These are phyloP conservation scores for Aureobasidium sp. DNA, from an alignment of 2,329 filamentous ascomycete species.

Conservation along the genomic window DNA sequence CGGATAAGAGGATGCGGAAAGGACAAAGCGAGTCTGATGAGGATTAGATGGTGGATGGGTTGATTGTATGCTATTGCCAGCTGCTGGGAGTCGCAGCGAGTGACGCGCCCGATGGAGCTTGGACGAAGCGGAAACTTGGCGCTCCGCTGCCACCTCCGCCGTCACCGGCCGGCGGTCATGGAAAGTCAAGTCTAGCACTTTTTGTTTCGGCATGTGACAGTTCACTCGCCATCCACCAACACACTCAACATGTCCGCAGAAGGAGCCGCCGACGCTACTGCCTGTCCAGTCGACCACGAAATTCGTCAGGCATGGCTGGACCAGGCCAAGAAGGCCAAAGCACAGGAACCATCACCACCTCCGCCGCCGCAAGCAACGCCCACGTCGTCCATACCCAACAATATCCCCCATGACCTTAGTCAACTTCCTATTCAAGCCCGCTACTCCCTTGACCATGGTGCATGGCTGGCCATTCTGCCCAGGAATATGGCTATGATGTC, in stretches of 20 bases:
- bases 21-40: not conserved
- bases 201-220: conserved; percentile 7
- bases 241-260: not conserved
- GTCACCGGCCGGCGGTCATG: not conserved
- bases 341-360: conserved; percentile 17
- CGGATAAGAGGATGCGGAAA: not conserved
- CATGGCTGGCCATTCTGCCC: conserved; percentile 21
- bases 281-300: conserved; percentile 84
- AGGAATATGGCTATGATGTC: conserved; percentile 18
- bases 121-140: not conserved
- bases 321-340: conserved; percentile 31
- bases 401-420: conserved; percentile 21
- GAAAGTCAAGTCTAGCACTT: not conserved
- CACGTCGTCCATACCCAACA: conserved; percentile 27
- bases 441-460: conserved; percentile 26
- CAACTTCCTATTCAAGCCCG: conserved; percentile 15
- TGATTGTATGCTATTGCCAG: not conserved
- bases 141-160: not conserved
- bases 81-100: not conserved
- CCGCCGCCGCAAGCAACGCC: conserved; percentile 22
- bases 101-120: conserved; percentile 4
- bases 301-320: conserved; percentile 80
- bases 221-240: not conserved
- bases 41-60: not conserved
- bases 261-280: not conserved